Base-by-base conservation (phyloP, 1,139 yeast species). In the Saccharomyces hybrid region DNA sequence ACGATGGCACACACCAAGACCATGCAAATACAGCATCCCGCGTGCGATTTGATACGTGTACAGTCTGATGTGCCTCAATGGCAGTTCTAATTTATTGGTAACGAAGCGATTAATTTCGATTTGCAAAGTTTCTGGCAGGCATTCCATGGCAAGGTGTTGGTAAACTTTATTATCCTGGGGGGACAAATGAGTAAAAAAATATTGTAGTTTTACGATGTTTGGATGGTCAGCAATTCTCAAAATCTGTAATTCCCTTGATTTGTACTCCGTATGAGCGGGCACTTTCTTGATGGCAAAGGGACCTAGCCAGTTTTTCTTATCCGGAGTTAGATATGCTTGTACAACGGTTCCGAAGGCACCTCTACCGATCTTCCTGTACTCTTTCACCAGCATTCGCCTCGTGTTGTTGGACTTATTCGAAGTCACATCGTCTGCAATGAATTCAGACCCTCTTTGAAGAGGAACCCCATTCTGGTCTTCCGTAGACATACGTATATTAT, bases 261-360 rank as follows among this genome's bases (percentile, higher is more conserved):
- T 86, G 70, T 86, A 86, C 69, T 86, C 95, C 0, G 93, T 86
- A 65, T 86, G 93, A 1, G 93, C 93, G 23, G 91, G 91, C 0
- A 86, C 93, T 62, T 88, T 78, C 64, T 86, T 86, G 57, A 86
- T 86, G 29, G 93, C 95, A 73, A 80, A 86, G 0, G 95, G 95
- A 0, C 95, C 95, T 46, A 82, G 73, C 87, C 88, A 83, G 29
- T 73, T 72, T 49, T 72, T 70, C 42, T 69, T 70, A 53, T 71
- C 72, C n/a, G 68, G 67, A 3, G 71, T 68, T 38, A 69, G 73
- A 57, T 81, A 80, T 0, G 95, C 91, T 66, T 86, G 90, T 11
- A 84, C 84, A 23, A 86, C 95, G 1, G 89, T 85, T 48, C 95
- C 95, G 67, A 86, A 86, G 2, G 93, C 93, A 42, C 95, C 95